These are phyloP conservation scores for Aureoboletus auriporus DNA, from an alignment of 768 basidiomycete species.

Conservation along the genomic window DNA sequence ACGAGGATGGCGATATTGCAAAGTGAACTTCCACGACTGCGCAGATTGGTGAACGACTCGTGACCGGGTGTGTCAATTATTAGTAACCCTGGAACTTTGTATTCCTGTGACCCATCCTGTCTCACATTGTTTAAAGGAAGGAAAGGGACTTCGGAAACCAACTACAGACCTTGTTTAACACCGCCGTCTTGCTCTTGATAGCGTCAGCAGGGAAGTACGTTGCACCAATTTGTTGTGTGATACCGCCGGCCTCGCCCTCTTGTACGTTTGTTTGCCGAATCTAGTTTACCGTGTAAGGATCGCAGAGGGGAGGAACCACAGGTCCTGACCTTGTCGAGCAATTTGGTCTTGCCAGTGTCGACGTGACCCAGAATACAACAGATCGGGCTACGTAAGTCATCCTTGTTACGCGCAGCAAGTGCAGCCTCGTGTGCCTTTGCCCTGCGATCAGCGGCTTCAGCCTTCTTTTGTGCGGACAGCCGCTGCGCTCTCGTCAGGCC, in stretches of 20 bases:
- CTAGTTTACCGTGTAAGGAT: conserved; percentile 36
- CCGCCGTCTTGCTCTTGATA: conserved; percentile 87
- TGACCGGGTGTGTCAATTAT: conserved; percentile 98
- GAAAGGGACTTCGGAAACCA: background rate
- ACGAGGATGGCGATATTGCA: conserved; percentile 99
- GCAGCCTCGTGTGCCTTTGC: conserved; percentile 82
- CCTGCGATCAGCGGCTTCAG: conserved; percentile 77
- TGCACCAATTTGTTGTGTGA: conserved; percentile 99
- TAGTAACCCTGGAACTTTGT: conserved; percentile 94
- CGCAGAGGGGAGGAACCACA: background rate
- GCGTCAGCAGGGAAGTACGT: conserved; percentile 98
- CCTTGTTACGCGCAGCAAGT: conserved; percentile 79
- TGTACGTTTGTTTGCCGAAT: conserved; percentile 99
- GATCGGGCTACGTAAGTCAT: conserved; percentile 91
- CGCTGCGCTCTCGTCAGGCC: conserved; percentile 67
- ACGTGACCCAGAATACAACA: conserved; percentile 99
- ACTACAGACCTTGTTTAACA: conserved; percentile 75
- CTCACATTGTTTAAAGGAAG: conserved; percentile 7
- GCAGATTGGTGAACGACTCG: conserved; percentile 97
- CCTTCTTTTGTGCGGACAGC: conserved; percentile 67
- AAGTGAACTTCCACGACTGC: conserved; percentile 90
- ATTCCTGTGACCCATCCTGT: conserved; percentile 79
- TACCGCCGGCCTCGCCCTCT: conserved; percentile 99
- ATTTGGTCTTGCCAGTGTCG: conserved; percentile 98
- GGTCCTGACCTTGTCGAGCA: conserved; percentile 82